Conservation (phyloP, 1,284 basidiomycete genomes). For the Apiotrichum veenhuisii region DNA sequence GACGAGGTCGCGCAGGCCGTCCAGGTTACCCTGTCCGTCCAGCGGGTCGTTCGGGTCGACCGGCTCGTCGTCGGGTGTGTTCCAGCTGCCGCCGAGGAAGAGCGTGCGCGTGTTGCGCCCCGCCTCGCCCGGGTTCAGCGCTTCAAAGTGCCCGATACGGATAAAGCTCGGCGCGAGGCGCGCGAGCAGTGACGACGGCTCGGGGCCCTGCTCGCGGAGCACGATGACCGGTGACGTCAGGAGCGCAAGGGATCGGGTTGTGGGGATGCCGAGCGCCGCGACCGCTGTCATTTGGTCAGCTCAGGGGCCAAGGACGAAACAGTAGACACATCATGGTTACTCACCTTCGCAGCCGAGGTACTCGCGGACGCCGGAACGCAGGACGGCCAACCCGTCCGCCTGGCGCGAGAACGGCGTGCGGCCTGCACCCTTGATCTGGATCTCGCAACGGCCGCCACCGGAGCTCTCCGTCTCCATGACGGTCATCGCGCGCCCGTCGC, state of each 20-base stretch:
- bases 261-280: conserved; percentile 79
- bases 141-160: conserved; percentile 87
- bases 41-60: conserved; percentile 21
- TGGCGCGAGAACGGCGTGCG: conserved; percentile 87
- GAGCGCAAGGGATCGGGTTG: conserved; percentile 80
- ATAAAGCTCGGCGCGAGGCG: conserved; percentile 86
- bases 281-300: conserved; percentile 61
- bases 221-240: conserved; percentile 71
- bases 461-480: conserved; percentile 71
- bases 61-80: conserved; percentile 49
- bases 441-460: conserved; percentile 62
- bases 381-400: conserved; percentile 89
- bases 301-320: neutral
- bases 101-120: conserved; percentile 53
- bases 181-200: conserved; percentile 74
- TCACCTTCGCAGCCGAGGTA: conserved; percentile 80
- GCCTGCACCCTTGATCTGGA: conserved; percentile 92
- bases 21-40: conserved; percentile 62
- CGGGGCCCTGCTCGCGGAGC: conserved; percentile 65
- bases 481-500: conserved; percentile 89
- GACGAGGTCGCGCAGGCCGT: conserved; percentile 67
- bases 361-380: conserved; percentile 88
- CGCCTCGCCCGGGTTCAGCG: conserved; percentile 65
- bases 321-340: conserved; percentile 7
- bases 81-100: conserved; percentile 52